Percentiles rank a stretch among this genome's conserved stretches.
Conservation (phyloP, 1,139 yeast genomes). For the Sugiyamaella pinicola region DNA sequence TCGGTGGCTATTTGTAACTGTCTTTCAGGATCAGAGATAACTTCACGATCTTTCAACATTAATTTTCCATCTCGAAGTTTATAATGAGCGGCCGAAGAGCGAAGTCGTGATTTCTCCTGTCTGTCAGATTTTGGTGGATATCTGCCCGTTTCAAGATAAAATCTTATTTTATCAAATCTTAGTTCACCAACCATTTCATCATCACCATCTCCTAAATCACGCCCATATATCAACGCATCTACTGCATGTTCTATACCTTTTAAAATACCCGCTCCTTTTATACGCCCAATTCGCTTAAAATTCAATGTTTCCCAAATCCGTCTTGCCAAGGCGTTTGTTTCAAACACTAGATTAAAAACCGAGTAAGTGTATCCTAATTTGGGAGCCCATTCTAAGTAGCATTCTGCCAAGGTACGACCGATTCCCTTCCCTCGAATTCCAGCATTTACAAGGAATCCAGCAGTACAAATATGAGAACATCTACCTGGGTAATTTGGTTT, state of each 20-base stretch:
- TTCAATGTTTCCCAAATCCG: conserved; percentile 74
- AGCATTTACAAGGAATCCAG: conserved; percentile 84
- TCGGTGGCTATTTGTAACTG: conserved; percentile 78
- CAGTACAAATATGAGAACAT: conserved; percentile 90
- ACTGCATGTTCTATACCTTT: conserved; percentile 82
- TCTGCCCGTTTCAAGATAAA: conserved; percentile 78
- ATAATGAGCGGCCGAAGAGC: conserved; percentile 83
- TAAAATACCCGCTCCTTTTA: conserved; percentile 83
- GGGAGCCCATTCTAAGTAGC: conserved; percentile 90
- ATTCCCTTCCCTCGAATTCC: conserved; percentile 91
- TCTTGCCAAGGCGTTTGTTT: conserved; percentile 80
- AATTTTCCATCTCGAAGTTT: conserved; percentile 69
- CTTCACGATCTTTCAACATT: conserved; percentile 78
- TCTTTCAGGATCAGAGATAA: conserved; percentile 69
- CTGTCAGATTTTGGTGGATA: conserved; percentile 85
- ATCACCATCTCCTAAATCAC: conserved; percentile 50
- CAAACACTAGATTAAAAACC: conserved; percentile 84
- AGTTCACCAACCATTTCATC: conserved; percentile 59
- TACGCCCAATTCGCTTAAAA: conserved; percentile 74
- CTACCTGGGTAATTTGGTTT: conserved; percentile 93
- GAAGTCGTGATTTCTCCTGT: conserved; percentile 77
- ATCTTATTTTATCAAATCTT: conserved; percentile 75
- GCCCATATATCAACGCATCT: conserved; percentile 74
- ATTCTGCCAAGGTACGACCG: conserved; percentile 79
- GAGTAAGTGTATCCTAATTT: conserved; percentile 81